Percentiles rank a stretch among this genome's conserved stretches.
Evolutionary conservation across 345 rosid genomes (phyloP).

Genomic region (Dovyalis caffra): DNA sequence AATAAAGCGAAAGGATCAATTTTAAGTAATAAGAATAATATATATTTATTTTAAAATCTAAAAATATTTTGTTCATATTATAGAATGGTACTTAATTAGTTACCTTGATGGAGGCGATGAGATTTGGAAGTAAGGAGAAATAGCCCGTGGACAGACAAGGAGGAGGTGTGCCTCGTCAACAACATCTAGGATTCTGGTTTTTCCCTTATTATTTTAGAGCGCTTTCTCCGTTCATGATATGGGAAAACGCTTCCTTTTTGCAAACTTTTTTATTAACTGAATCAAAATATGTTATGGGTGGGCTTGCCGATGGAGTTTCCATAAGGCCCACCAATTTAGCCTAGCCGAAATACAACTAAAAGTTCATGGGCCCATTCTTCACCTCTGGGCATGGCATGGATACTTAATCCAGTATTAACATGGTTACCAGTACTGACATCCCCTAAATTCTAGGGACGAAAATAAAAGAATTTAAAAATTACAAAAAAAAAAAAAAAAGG

Average conservation of each 20-base stretch:
- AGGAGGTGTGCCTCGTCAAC: constrained; percentile 2
- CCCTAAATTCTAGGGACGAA: no score
- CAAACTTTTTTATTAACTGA: no score
- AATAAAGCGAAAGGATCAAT: no score
- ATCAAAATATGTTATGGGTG: not conserved
- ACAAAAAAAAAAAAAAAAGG: no score
- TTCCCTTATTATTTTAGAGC: not conserved
- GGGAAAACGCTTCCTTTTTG: no score
- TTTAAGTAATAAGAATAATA: no score
- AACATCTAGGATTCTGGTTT: constrained; percentile 26
- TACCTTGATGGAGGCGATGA: constrained; percentile 48
- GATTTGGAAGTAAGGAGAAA: constrained; percentile 46
- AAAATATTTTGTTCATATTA: no score
- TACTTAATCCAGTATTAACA: not conserved
- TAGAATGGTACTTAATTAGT: not conserved
- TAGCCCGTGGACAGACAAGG: constrained; percentile 25
- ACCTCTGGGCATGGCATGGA: no score
- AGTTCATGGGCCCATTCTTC: not conserved
- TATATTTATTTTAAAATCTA: no score
- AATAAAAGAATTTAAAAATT: no score
- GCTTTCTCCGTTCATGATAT: no score
- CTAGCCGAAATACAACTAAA: not conserved
- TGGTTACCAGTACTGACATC: not conserved
- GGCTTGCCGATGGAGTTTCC: not conserved
- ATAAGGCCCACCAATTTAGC: not conserved